Evolutionary conservation across 306 rosid genomes (phyloP).

Genomic region (Canavalia ensiformis): DNA sequence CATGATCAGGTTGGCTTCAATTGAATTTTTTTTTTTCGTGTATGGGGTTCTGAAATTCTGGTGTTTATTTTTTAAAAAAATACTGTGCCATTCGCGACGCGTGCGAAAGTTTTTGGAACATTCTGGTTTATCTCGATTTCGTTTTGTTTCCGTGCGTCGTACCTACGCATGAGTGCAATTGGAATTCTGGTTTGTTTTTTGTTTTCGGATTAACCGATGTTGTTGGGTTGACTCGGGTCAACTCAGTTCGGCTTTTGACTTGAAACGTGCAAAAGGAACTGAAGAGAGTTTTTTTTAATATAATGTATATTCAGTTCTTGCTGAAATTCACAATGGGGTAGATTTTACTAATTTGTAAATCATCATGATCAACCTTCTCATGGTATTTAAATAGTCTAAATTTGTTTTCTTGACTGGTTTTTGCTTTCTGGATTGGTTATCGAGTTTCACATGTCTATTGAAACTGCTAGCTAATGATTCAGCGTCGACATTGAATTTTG

Average conservation of each 20-base stretch:
- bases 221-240: constrained; percentile 51
- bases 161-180: not conserved
- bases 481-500: not conserved
- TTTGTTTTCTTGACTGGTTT: not conserved
- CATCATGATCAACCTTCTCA: not conserved
- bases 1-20: constrained; percentile 23
- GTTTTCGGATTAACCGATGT: not conserved
- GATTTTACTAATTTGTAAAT: not conserved
- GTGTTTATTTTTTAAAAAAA: not conserved
- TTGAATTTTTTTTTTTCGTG: not conserved
- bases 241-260: not conserved
- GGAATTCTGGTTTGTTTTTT: not conserved
- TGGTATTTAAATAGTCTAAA: constrained; percentile 1
- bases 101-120: not conserved
- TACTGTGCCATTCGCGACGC: not conserved
- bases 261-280: not conserved
- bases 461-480: not conserved
- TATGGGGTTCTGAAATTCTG: constrained; percentile 2
- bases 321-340: not conserved
- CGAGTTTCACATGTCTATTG: not conserved
- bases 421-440: constrained; percentile 24
- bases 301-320: not conserved
- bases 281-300: not conserved
- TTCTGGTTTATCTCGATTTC: constrained; percentile 4
- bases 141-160: not conserved